phyloP scores from a whole-genome alignment of 139 green algal genomes.

The Picochlorum sp. region DNA sequence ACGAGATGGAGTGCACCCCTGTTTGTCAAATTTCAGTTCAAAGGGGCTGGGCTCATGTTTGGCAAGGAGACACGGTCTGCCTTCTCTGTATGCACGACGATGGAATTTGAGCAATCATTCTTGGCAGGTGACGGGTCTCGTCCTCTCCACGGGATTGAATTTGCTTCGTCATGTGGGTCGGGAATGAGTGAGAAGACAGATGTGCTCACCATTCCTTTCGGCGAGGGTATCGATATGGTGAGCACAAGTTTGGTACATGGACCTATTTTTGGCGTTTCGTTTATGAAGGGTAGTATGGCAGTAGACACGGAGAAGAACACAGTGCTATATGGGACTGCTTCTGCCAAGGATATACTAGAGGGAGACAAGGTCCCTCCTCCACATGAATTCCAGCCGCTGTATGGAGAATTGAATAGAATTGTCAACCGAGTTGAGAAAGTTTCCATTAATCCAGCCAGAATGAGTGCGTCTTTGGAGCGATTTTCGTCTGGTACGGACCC shows the following conservation, averaged over 20 bases:
- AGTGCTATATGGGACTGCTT: conserved; percentile 8
- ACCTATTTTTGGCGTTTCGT: neutral
- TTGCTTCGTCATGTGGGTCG: conserved; percentile 12
- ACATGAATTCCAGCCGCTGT: conserved; percentile 17
- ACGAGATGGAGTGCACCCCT: conserved; percentile 16
- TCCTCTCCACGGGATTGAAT: conserved; percentile 8
- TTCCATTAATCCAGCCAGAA: neutral
- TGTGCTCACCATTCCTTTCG: neutral
- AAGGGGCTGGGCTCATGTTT: conserved; percentile 7
- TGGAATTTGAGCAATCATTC: neutral
- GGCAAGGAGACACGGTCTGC: conserved; percentile 10
- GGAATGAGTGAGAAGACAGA: neutral
- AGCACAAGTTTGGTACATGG: neutral
- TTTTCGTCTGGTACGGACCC: neutral
- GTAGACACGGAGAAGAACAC: conserved; percentile 9
- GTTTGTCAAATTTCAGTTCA: conserved; percentile 17
- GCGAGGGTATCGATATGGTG: neutral
- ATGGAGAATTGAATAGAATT: neutral
- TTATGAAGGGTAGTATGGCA: neutral
- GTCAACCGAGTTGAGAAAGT: neutral
- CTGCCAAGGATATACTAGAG: conserved; percentile 10
- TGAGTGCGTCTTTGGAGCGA: conserved; percentile 7
- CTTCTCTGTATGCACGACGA: conserved; percentile 18
- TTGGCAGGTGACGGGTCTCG: neutral
- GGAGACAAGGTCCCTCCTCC: conserved; percentile 4